Percentiles rank a stretch among this genome's conserved stretches.
Evolutionary conservation across 257 asterid species (phyloP).

Genomic region (Verbena officinalis): DNA sequence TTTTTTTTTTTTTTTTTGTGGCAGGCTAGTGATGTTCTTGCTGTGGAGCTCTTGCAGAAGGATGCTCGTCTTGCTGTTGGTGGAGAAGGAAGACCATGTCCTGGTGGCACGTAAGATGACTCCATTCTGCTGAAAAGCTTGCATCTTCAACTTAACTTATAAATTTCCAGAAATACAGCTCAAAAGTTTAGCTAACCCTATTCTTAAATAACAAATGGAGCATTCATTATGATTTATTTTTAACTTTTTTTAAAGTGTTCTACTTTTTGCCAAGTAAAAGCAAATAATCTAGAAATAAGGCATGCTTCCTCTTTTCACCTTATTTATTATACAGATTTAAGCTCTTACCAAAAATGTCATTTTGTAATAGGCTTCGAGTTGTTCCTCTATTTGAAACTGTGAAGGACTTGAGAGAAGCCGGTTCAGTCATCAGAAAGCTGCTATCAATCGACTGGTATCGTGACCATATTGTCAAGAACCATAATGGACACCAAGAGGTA

Average conservation of each 20-base stretch:
- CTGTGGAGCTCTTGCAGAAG: slow-evolving; percentile 96
- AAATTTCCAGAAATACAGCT: neutral
- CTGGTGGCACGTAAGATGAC: slow-evolving; percentile 77
- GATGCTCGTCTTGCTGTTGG: slow-evolving; percentile 86
- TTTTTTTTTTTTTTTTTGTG: slow-evolving; percentile 32
- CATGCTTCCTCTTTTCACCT: slow-evolving; percentile 8
- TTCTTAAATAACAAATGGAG: neutral
- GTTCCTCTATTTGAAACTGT: slow-evolving; percentile 97
- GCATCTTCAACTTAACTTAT: slow-evolving; percentile 16
- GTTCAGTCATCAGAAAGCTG: slow-evolving; percentile 79
- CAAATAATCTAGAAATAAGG: slow-evolving; percentile 5
- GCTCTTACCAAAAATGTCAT: slow-evolving; percentile 18
- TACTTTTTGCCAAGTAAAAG: neutral
- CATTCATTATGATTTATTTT: neutral
- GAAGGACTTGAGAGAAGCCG: slow-evolving; percentile 95
- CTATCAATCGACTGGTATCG: slow-evolving; percentile 90
- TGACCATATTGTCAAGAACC: slow-evolving; percentile 78
- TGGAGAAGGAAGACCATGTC: slow-evolving; percentile 81
- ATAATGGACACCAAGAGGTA: slow-evolving; percentile 97
- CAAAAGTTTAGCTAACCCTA: neutral
- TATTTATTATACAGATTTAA: neutral
- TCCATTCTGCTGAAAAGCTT: slow-evolving; percentile 11
- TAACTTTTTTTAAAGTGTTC: slow-evolving; percentile 1
- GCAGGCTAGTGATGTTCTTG: slow-evolving; percentile 99
- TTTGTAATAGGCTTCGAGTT: slow-evolving; percentile 72